Evolutionary conservation across 2,329 filamentous ascomycete species (phyloP).

Genomic region (Lasiodiplodia gonubiensis): DNA sequence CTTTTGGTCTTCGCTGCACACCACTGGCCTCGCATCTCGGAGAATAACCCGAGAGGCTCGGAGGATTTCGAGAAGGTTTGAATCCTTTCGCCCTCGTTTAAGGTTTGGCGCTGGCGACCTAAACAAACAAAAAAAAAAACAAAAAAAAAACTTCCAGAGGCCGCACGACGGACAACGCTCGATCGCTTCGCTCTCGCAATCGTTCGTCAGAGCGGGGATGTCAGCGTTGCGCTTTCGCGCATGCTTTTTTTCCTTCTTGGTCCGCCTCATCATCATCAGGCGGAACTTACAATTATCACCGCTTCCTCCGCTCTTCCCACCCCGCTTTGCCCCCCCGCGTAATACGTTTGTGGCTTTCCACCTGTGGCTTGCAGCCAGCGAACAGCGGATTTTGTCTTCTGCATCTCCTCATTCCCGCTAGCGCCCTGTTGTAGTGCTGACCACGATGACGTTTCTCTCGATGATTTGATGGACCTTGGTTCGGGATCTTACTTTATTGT

Average conservation of each 20-base stretch:
- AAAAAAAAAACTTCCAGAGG: neutral
- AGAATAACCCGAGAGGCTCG: constrained; percentile 16
- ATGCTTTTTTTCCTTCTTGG: neutral
- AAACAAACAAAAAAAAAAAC: neutral
- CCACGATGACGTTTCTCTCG: neutral
- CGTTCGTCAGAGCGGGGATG: neutral
- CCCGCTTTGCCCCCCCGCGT: neutral
- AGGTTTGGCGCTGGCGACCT: neutral
- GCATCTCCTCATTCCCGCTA: neutral
- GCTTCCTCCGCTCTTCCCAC: neutral
- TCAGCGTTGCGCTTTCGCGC: neutral
- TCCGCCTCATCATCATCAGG: neutral
- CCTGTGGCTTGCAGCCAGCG: neutral
- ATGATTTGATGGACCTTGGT: neutral
- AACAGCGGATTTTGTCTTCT: neutral
- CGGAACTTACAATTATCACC: neutral
- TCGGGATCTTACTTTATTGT: neutral
- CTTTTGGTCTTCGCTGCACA: neutral
- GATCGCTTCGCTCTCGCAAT: neutral
- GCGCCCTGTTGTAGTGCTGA: neutral
- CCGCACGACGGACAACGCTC: neutral
- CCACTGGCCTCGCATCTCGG: neutral
- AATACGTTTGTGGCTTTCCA: neutral
- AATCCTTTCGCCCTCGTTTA: neutral
- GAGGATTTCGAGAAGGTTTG: constrained; percentile 2